Conservation (phyloP, 108 stramenopile genomes). For the Heterococcus sp. region DNA sequence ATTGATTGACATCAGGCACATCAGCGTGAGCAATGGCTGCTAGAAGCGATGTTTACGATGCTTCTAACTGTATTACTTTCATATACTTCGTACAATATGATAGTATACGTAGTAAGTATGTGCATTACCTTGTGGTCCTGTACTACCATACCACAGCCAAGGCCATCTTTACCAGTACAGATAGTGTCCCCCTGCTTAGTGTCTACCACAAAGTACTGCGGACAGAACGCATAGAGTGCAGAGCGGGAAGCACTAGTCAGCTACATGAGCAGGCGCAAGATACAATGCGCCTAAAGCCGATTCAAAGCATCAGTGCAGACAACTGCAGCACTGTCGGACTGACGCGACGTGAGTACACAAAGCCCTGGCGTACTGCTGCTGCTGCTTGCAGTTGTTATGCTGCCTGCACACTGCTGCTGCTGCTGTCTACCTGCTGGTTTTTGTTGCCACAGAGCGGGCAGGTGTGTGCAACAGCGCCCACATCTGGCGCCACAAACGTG, state of each 20-base stretch:
- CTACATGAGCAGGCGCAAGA: neutral
- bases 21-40: no score
- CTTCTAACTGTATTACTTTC: neutral
- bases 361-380: no score
- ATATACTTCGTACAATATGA: neutral
- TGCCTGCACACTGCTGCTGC: no score
- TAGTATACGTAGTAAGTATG: neutral
- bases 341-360: no score
- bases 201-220: constrained; percentile 23
- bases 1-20: no score
- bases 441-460: neutral
- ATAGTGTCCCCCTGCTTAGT: constrained; percentile 38
- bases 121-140: constrained; percentile 36
- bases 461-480: neutral
- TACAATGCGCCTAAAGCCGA: neutral
- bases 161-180: constrained; percentile 16
- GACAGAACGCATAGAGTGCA: neutral
- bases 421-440: neutral
- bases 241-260: neutral
- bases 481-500: neutral
- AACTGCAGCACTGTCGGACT: neutral
- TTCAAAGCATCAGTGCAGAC: neutral
- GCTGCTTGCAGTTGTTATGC: no score
- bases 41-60: neutral
- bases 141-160: constrained; percentile 36